These are phyloP conservation scores for Aspergillus saccharolyticus DNA, from an alignment of 495 filamentous ascomycete species.

Conservation along the genomic window DNA sequence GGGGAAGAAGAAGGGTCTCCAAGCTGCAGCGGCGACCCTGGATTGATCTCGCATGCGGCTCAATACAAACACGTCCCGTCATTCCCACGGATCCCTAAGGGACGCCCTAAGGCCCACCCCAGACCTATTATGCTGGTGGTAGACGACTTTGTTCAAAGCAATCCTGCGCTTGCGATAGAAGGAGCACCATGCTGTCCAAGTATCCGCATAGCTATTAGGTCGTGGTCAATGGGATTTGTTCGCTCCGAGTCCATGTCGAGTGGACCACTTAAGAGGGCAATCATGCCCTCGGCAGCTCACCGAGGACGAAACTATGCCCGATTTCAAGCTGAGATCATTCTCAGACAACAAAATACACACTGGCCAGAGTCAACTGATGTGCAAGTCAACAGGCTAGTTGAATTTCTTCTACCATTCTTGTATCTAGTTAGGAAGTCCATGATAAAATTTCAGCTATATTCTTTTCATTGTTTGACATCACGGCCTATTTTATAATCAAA, in stretches of 20 bases:
- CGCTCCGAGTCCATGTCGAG: not conserved
- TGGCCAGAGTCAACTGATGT: not conserved
- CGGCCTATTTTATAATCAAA: not conserved
- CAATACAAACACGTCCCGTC: not conserved
- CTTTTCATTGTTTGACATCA: not conserved
- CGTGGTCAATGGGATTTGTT: not conserved
- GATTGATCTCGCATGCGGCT: not conserved
- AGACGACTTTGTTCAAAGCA: not conserved
- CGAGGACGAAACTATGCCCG: not conserved
- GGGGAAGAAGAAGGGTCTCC: slow-evolving; percentile 43
- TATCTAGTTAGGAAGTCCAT: not conserved
- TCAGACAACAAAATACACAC: not conserved
- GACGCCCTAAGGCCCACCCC: not conserved
- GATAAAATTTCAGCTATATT: not conserved
- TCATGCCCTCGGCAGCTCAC: not conserved
- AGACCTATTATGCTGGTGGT: not conserved
- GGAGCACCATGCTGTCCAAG: not conserved
- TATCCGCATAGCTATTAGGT: not conserved
- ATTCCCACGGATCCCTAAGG: not conserved
- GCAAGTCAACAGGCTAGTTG: slow-evolving; percentile 1
- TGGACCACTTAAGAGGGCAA: not conserved
- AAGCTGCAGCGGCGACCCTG: slow-evolving; percentile 1
- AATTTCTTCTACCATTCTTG: not conserved
- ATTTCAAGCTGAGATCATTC: not conserved
- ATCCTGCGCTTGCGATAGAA: not conserved